Base-by-base conservation (phyloP, 1,139 yeast genomes). In the Pichia norvegensis region DNA sequence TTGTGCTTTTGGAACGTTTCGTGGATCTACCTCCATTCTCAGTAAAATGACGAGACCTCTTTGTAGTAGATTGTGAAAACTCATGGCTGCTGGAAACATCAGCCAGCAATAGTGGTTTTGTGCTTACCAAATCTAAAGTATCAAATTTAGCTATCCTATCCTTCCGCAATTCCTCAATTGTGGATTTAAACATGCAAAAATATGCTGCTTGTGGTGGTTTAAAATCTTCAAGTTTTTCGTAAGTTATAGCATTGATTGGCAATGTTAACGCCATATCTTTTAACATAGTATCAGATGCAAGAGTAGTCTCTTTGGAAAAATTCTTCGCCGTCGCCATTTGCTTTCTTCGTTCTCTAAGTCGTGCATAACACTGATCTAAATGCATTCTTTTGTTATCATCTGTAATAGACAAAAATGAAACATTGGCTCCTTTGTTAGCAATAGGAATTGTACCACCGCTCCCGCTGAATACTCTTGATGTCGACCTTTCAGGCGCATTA, bases 201-300 rank as follows among this genome's bases (percentile, higher is more conserved):
- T 70, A 68, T 36, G 60, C 54, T 20, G 60, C 55, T 47, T 76
- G 79, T 11, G 63, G 68, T 36, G 62, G 63, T 14, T 63, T 61
- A 17, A 74, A 64, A 11, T 69, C 77, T 2, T 63, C 62, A 29
- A 79, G 57, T 42, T 62, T 64, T 8, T 67, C 62, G 59, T 71
- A 81, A 42, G 75, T 85, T n/a, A 59, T 61, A 46, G 73, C 73
- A 16, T 72, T 72, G 1, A 72, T 67, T 0, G 90, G 90, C 31
- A 82, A 61, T 39, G 65, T 66, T 19, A 63, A 58, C 0, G 85
- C 79, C 73, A 81, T 71, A 44, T 76, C 79, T 51, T 70, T 71
- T 43, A 82, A 58, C 0, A 79, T 66, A 0, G 61, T 63, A 50
- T 79, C 81, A 1, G 74, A 65, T 4, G 80, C 63, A 41, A 79